Base-by-base conservation (phyloP, 2,329 filamentous ascomycete genomes). In the Sarocladiaceae sp. region DNA sequence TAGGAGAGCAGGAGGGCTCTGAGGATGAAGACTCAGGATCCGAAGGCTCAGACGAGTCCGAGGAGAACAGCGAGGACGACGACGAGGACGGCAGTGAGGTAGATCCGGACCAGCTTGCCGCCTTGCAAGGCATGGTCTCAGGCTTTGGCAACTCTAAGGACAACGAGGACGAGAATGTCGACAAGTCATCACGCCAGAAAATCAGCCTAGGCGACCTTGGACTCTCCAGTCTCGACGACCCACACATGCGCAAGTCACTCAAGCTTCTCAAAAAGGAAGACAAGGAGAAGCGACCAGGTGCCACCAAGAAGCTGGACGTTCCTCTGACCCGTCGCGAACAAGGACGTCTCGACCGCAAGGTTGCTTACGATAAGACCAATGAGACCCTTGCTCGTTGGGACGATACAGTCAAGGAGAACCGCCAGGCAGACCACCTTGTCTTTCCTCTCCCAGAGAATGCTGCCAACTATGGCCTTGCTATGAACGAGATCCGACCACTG, bases 351-450 rank as follows among this genome's bases (percentile, higher is more conserved):
- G 87, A 96, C 62, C 88, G 94, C 50, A 76, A 77, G 50, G 90
- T 84, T 22, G 94, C 94, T 2, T 95, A 92, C 60, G 84, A 91
- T 31, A 92, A 96, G 74, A 92, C 90, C 49, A 96, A 95, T 62
- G 87, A 97, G 68, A 93, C 91, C 0, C 76, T 99, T 23, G 84
- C 89, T 57, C 84, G 90, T 60, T 99, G 94, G 94, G 87, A 87
- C 28, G 93, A 97, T 55, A 97, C 94, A 0, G 91, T 99, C 62
- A 96, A 97, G 71, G 84, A 90, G 28, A 97, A 97, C 68, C 87
- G 94, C 54, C 82, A 90, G 59, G 92, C 93, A 1, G 94, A 97
- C 57, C 90, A 96, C 66, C 75, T 99, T 12, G 78, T 86, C 18
- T 99, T 99, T 63, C 94, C 94, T 4, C 77, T 97, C 0, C 80